Evolutionary conservation across 257 asterid species (phyloP), one percentile per base, ranked within the genome.

Genomic region (Lantana camara): DNA sequence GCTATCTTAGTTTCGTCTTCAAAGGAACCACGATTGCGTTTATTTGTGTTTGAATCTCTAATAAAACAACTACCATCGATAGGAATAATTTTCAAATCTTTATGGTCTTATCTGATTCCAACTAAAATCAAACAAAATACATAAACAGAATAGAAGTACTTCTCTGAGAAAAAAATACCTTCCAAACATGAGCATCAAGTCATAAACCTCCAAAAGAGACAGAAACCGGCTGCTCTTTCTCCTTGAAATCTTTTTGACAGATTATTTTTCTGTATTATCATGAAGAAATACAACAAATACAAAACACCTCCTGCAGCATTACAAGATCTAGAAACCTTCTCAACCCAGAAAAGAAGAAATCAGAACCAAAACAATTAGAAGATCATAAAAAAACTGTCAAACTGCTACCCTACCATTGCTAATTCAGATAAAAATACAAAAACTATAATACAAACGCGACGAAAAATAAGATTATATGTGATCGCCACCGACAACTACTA

Each of bases 231-330:
- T 69, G 57, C 57, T 40, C 63, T 37, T 27, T 66, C 58, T 60
- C 54, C 73, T 54, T 61, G 76, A 11, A 72, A 57, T 73, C 21
- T 41, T 48, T 48, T 30, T 71, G 68, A 79, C 72, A 67, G 73
- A 70, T 82, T 82, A 85, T 82, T 84, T 82, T 84, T 77, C 72
- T 82, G 89, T 66, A 80, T 78, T 73, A 58, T 70, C 73, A 76
- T 77, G 73, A 78, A 75, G 85, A 73, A 75, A 85, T 85, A 82
- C 93, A 85, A 82, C 85, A 82, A 78, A 48, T 80, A 82, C 82
- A 73, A 74, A 73, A 64, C 70, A 48, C 71, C 80, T 70, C 9
- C 40, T 35, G 72, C 75, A 72, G 9, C 71, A 62, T 62, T 74
- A 83, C 80, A 80, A 60, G 63, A 73, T 76, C 82, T 72, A 80